phyloP scores from a whole-genome alignment of 495 filamentous ascomycete species.

The Aspergillus sparsus region DNA sequence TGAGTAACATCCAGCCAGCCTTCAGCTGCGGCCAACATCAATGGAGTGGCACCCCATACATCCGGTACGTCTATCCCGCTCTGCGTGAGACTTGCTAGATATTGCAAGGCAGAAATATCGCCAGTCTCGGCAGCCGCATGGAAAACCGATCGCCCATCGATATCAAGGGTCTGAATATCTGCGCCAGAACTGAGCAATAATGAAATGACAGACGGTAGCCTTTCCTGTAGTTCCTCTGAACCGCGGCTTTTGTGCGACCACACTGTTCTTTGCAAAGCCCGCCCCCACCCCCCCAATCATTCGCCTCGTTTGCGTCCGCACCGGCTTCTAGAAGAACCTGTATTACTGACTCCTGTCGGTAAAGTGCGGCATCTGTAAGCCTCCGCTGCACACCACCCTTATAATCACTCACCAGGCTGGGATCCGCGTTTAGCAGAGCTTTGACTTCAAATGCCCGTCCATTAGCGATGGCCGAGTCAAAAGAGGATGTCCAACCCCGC shows the following conservation, averaged over 20 bases:
- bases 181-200: not conserved
- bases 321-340: not conserved
- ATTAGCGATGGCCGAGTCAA: not conserved
- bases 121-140: not conserved
- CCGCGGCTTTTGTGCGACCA: not conserved
- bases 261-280: not conserved
- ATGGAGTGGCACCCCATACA: not conserved
- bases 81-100: not conserved
- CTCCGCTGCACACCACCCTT: not conserved
- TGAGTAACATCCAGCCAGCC: not conserved
- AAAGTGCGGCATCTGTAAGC: not conserved
- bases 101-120: not conserved
- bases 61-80: not conserved
- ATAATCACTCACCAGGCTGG: not conserved
- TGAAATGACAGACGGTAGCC: slow-evolving; percentile 1
- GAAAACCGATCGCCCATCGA: not conserved
- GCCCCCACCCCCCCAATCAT: not conserved
- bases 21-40: not conserved
- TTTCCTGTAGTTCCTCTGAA: not conserved
- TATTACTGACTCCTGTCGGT: not conserved
- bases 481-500: not conserved
- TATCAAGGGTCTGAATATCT: not conserved
- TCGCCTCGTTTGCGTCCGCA: not conserved
- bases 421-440: not conserved
- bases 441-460: not conserved